Conservation (phyloP, 225 moss, liverwort and hornwort genomes). For the Pseudoscleropodium purum region DNA sequence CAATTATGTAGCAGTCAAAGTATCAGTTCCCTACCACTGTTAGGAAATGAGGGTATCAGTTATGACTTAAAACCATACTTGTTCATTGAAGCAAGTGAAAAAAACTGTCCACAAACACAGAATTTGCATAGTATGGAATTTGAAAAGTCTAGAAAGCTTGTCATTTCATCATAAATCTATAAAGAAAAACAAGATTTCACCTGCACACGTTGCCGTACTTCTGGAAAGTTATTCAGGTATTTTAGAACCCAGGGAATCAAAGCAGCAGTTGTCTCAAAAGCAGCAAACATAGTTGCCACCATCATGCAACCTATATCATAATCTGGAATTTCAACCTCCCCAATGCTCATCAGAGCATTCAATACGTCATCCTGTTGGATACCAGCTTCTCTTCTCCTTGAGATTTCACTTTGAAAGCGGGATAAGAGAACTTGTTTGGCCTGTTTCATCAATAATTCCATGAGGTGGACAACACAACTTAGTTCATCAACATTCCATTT, state of each 20-base stretch:
- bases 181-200: neutral
- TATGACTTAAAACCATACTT: no score
- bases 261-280: neutral
- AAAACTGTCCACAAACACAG: no score
- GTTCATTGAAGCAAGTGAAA: no score
- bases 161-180: neutral
- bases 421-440: neutral
- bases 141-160: neutral
- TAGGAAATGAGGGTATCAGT: no score
- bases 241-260: constrained; percentile 7
- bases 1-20: no score
- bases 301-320: neutral
- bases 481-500: neutral
- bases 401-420: neutral
- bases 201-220: constrained; percentile 9
- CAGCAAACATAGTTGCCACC: neutral
- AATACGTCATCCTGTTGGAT: neutral
- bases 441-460: neutral
- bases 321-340: neutral
- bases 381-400: neutral
- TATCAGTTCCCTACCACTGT: no score
- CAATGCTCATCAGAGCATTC: neutral
- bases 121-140: no score
- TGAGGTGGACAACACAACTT: neutral
- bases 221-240: constrained; percentile 15